Base-by-base conservation (phyloP, 331 rosid species). In the Pyracantha coccinea region DNA sequence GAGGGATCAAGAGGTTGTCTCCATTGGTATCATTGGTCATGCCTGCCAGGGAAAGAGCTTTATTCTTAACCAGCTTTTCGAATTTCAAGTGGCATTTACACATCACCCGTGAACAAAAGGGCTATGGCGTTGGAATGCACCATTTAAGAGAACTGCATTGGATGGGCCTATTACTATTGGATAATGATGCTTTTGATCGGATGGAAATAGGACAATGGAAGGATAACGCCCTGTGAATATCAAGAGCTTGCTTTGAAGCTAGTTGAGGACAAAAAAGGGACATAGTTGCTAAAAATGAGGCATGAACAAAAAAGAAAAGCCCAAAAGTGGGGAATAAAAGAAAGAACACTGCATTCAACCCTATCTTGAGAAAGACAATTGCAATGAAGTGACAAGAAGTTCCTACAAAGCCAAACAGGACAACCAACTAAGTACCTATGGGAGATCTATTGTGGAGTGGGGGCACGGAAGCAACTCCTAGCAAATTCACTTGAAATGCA, bases 1-100 rank as follows among this genome's bases (percentile, higher is more conserved):
- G 27, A 94, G 89, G 96, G 97, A 94, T 90, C 99, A 97, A 3
- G 97, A 90, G 72, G 97, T 90, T 25, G 96, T 94, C 19, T 97
- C 99, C 15, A 86, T 94, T 13, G 96, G 99, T 0, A 89, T 94
- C 10, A 96, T 94, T 96, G 97, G 97, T 4, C 89, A 96, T 6
- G 97, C 97, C 76, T 96, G 95, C 63, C 93, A 92, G 79, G 97
- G 96, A 29, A 94, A 92, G 83, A 94, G 97, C 77, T 92, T 76
- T 68, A 89, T 93, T 29, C 75, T 91, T 10, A 93, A 93, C 60
- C 97, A 88, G 93, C 92, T 91, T 16, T 95, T 82, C 76, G 96
- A 97, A 66, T 95, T 95, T 82, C 92, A 90, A 83, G 97, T 90
- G 20, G 97, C 96, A 16, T 83, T 97, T 33, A 95, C 98, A 20